Percentiles rank a stretch among this genome's conserved stretches.
phyloP scores from a whole-genome alignment of 1,284 basidiomycete genomes.

The Sporisorium iseilematis-ciliati region DNA sequence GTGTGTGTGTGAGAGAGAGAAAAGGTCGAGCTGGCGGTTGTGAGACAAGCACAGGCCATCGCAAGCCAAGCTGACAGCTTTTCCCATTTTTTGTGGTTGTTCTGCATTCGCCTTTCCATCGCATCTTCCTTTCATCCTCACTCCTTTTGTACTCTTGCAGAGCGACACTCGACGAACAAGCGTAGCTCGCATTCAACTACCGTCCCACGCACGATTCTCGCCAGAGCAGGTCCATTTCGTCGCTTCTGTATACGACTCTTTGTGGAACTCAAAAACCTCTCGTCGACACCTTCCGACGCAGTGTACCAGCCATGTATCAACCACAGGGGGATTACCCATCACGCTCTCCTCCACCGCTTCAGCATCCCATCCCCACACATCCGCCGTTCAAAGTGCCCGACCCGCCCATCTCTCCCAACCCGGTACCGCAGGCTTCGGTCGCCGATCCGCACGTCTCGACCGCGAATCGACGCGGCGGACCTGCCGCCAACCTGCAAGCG shows the following conservation, averaged over 20 bases:
- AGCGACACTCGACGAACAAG: too few relatives aligned
- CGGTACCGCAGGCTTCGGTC: conserved; percentile 28
- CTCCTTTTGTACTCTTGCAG: too few relatives aligned
- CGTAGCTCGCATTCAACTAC: too few relatives aligned
- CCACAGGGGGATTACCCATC: conserved; percentile 45
- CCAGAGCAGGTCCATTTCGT: too few relatives aligned
- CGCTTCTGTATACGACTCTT: conserved; percentile 1
- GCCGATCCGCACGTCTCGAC: conserved; percentile 45
- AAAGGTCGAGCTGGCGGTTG: conserved; percentile 1
- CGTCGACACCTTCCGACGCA: not conserved
- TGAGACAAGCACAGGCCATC: conserved; percentile 16
- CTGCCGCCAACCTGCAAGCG: conserved; percentile 35
- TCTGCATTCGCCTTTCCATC: too few relatives aligned
- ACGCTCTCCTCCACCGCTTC: conserved; percentile 63
- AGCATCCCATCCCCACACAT: conserved; percentile 68
- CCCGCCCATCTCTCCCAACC: conserved; percentile 56
- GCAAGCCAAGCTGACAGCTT: conserved; percentile 11
- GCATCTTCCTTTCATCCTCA: too few relatives aligned
- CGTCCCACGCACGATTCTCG: too few relatives aligned
- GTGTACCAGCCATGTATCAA: conserved; percentile 52
- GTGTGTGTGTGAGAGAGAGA: not conserved
- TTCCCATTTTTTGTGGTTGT: too few relatives aligned
- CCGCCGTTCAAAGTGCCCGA: conserved; percentile 63
- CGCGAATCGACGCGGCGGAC: conserved; percentile 34
- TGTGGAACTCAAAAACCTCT: not conserved